Base-by-base conservation (phyloP, 495 filamentous ascomycete genomes). In the Monascus purpureus region DNA sequence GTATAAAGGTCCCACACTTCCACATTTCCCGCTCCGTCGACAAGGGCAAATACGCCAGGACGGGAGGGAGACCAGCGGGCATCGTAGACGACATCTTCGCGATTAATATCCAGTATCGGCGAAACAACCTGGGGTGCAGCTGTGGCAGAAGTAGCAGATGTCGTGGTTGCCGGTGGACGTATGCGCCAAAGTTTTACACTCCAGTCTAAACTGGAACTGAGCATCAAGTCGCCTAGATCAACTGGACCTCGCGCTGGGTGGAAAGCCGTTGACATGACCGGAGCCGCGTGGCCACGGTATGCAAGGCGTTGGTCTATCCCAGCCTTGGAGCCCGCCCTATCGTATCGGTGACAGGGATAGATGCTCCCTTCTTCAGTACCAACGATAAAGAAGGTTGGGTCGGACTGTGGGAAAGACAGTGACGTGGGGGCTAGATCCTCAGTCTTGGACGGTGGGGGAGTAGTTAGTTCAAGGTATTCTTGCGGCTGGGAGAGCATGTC, bases 401-500 rank as follows among this genome's bases (percentile, higher is more conserved):
- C 92, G 1, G 83, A 79, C 45, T 88, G 71, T 5, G 90, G 92
- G 63, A 99, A 99, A 13, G 82, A 84, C 72, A 96, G 88, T 59
- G 85, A 93, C 3, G 83, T 93, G 14, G 92, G 90, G n/a, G 80
- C 78, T 8, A 96, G 70, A 45, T 96, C 90, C 55, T 97, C 90
- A 2, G 80, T 88, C 50, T 92, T 93, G 32, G 80, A 72, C 2
- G 86, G 85, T 13, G 75, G 74, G n/a, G 90, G 92, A 1, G 81
- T 77, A 14, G 68, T 72, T 13, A 99, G 71, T 33, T 87, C 80
- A 22, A 99, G 71, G 25, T 78, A 76, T 59, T 99, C 92, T 56
- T 94, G 85, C 0, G 92, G 92, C 46, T 92, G 79, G 1, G 84
- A 79, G 20, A 99, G 76, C 85, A 96, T 96, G 58, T 96, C 92